Evolutionary conservation across 2,329 filamentous ascomycete genomes (phyloP).

Genomic region (Chaetothyriales sp.): DNA sequence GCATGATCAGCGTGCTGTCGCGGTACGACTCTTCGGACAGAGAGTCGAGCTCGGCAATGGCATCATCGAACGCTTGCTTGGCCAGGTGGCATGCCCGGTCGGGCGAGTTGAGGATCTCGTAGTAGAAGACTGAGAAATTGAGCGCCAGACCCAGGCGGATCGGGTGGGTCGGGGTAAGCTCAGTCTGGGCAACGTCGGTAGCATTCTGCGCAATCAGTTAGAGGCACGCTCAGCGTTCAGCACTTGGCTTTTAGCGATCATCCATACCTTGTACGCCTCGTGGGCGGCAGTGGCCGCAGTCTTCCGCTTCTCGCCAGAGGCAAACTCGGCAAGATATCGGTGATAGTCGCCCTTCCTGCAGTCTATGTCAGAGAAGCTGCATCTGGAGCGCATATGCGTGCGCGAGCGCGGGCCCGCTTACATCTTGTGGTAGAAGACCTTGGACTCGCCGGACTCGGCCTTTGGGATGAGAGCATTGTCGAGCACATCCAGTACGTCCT

Average conservation of each 20-base stretch:
- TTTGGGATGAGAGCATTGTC: slow-evolving; percentile 89
- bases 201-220: slow-evolving; percentile 49
- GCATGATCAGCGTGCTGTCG: slow-evolving; percentile 98
- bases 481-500: slow-evolving; percentile 91
- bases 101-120: slow-evolving; percentile 96
- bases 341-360: slow-evolving; percentile 92
- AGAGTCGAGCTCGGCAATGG: slow-evolving; percentile 95
- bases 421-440: slow-evolving; percentile 99
- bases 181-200: slow-evolving; percentile 94
- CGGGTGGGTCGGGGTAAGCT: slow-evolving; percentile 92
- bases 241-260: background rate
- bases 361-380: slow-evolving; percentile 7
- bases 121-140: slow-evolving; percentile 99
- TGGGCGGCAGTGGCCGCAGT: slow-evolving; percentile 70
- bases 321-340: slow-evolving; percentile 88
- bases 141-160: slow-evolving; percentile 94
- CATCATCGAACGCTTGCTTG: slow-evolving; percentile 98
- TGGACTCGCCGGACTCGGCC: slow-evolving; percentile 92
- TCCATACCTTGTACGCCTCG: slow-evolving; percentile 86
- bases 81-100: slow-evolving; percentile 95
- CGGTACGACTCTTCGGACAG: slow-evolving; percentile 96
- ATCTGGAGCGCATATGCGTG: background rate
- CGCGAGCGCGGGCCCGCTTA: slow-evolving; percentile 33
- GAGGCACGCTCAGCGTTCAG: background rate
- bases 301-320: slow-evolving; percentile 84